phyloP scores from a whole-genome alignment of 257 asterid genomes.

The Solanum neorickii region DNA sequence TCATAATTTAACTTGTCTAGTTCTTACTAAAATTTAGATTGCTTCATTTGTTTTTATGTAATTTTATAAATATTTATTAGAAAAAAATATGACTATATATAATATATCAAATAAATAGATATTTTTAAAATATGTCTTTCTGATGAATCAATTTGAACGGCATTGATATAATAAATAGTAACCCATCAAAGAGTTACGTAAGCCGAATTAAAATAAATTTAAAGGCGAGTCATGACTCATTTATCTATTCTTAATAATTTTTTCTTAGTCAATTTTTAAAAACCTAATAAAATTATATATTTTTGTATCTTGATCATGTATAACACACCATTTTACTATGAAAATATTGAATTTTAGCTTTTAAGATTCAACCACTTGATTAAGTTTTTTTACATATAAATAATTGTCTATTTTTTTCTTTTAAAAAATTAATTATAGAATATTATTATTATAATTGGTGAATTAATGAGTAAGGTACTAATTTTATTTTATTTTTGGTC shows the following conservation, averaged over 20 bases:
- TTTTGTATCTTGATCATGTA: no score
- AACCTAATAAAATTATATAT: no score
- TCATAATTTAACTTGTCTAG: background rate
- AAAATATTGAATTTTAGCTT: no score
- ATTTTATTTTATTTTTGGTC: background rate
- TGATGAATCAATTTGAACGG: background rate
- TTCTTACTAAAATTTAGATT: background rate
- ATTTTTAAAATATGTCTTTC: no score
- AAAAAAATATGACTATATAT: background rate
- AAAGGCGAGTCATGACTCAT: background rate
- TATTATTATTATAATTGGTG: no score
- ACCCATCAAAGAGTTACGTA: background rate
- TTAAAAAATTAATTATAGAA: no score
- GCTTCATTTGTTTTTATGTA: background rate
- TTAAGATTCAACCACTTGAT: no score
- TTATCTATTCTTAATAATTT: background rate
- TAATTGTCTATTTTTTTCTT: no score
- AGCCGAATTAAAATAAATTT: background rate
- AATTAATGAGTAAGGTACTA: background rate
- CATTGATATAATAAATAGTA: background rate
- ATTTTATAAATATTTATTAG: no score
- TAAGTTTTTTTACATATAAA: no score
- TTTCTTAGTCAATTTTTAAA: background rate
- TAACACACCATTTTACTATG: no score
- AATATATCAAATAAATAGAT: no score